Conservation (phyloP, 371 early-diverging fungal genomes). For the Lichtheimia ornata region DNA sequence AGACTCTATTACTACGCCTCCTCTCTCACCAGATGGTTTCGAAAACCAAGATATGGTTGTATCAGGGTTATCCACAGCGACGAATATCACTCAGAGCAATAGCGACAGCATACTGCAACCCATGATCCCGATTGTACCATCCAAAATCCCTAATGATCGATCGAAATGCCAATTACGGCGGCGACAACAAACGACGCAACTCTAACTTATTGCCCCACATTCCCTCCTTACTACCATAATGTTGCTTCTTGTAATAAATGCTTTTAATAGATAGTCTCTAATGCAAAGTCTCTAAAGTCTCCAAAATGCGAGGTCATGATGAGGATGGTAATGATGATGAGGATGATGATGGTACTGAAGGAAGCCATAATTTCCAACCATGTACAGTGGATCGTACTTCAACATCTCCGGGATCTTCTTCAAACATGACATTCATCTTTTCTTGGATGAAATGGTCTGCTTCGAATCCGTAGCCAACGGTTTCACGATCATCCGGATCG, state of each 20-base stretch:
- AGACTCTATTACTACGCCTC: no score
- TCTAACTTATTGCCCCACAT: neutral
- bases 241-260: neutral
- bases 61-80: no score
- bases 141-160: neutral
- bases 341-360: neutral
- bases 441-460: constrained; percentile 70
- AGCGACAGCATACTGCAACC: neutral
- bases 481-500: constrained; percentile 54
- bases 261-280: no score
- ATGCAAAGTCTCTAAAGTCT: no score
- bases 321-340: no score
- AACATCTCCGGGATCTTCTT: constrained; percentile 83
- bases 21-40: no score
- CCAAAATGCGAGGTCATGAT: no score
- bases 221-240: neutral
- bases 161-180: constrained; percentile 1
- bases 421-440: constrained; percentile 85
- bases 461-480: constrained; percentile 67
- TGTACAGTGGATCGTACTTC: constrained; percentile 84
- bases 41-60: no score
- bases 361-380: constrained; percentile 65
- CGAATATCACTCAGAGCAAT: neutral
- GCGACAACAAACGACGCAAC: neutral
- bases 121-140: neutral